Evolutionary conservation across 768 basidiomycete species (phyloP), one percentile per base, ranked within the genome.

Genomic region (Auriscalpium orientale): DNA sequence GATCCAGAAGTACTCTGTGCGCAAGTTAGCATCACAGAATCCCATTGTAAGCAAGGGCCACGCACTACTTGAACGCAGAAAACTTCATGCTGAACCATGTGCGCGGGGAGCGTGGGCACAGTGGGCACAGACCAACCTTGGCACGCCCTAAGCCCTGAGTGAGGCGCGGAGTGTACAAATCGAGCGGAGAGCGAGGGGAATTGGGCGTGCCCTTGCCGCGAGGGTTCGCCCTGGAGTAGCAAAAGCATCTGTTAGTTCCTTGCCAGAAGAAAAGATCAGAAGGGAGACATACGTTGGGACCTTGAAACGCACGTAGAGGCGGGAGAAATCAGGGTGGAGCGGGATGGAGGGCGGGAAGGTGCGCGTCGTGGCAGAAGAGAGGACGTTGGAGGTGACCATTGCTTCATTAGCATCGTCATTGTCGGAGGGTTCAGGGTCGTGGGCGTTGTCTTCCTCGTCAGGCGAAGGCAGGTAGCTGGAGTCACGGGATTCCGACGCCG

Each of bases 11-110:
- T 3, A 20, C 34, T 45, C 55, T 20, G 46, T 40, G n/a, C 51
- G 48, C 49, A 3, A 18, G 12, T 59, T 15, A 54, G 33, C 18
- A 35, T 8, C 11, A 44, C 11, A 18, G 34, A 4, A n/a, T 45
- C 45, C n/a, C 33, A 28, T 12, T 21, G 37, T 9, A 11, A 35
- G 28, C 5, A 22, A 28, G 44, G 18, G 28, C 10, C 21, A 76
- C 79, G 15, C 56, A 84, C 86, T 73, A 89, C 88, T 91, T 90
- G 74, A 83, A 90, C 18, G 89, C 89, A 13, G 84, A 87, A 64
- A 86, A 84, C 62, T 90, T 90, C 80, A 83, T 89, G 2, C 82
- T 79, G 36, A 89, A 68, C 89, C 90, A 91, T 40, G 76, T 75
- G 62, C 79, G 81, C 3, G 79, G 79, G 54, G 78, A 79, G 0